These are phyloP conservation scores for Emmonsiellopsis sp. DNA, from an alignment of 2,329 filamentous ascomycete species.

Conservation along the genomic window DNA sequence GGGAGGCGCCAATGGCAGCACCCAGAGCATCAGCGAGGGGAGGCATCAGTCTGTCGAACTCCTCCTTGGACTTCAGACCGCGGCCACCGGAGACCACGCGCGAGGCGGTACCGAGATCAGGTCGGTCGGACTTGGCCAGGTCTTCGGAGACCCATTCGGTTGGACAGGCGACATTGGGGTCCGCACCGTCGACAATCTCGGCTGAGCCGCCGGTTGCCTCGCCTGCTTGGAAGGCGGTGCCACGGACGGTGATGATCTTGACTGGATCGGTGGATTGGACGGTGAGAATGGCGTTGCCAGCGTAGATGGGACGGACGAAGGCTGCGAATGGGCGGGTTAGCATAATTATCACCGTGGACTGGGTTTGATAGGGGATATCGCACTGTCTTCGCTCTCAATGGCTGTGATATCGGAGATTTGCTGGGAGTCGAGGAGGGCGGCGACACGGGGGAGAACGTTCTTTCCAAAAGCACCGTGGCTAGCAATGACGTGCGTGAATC, in stretches of 20 bases:
- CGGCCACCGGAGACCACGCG: constrained; percentile 89
- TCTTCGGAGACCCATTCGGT: constrained; percentile 93
- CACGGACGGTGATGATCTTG: constrained; percentile 87
- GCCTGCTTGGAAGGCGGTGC: constrained; percentile 77
- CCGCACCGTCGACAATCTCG: constrained; percentile 67
- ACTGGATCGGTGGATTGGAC: constrained; percentile 79
- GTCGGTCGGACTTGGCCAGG: constrained; percentile 83
- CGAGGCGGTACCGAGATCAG: constrained; percentile 80
- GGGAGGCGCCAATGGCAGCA: constrained; percentile 89
- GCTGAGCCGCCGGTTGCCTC: constrained; percentile 64
- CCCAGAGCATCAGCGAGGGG: constrained; percentile 87
- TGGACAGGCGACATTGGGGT: constrained; percentile 63
- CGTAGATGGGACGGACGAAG: constrained; percentile 94
- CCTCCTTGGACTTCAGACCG: constrained; percentile 94
- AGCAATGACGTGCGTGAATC: constrained; percentile 83
- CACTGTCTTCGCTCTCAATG: constrained; percentile 78
- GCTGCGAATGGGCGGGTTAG: constrained; percentile 32
- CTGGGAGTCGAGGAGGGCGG: constrained; percentile 82
- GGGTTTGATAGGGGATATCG: constrained; percentile 17
- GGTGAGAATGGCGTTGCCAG: constrained; percentile 92
- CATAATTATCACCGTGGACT: neutral
- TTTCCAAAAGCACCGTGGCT: constrained; percentile 95
- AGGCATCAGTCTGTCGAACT: constrained; percentile 87
- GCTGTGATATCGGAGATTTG: constrained; percentile 86
- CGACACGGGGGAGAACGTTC: constrained; percentile 81